Conservation (phyloP, 495 filamentous ascomycete genomes). For the Tetracladium marchalianum region DNA sequence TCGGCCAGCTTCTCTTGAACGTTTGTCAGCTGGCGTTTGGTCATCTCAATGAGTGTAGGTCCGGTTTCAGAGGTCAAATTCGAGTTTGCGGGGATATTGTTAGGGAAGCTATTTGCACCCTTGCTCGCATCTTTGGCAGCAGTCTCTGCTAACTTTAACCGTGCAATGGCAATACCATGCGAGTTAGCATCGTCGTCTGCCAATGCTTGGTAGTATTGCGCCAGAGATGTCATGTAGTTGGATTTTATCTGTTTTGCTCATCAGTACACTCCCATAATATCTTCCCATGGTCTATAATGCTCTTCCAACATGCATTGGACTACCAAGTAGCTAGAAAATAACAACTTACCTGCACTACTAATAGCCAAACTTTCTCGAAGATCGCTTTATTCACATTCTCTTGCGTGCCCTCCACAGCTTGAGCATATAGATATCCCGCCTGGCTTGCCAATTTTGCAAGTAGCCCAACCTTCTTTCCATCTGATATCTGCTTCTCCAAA, state of each 20-base stretch:
- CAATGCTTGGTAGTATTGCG: constrained; percentile 89
- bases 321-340: not conserved
- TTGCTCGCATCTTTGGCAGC: constrained; percentile 65
- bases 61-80: constrained; percentile 79
- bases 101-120: constrained; percentile 72
- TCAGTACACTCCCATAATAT: constrained; percentile 1
- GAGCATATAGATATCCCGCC: constrained; percentile 75
- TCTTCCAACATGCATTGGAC: not conserved
- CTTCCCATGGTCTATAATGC: constrained; percentile 22
- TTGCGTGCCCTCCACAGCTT: constrained; percentile 80
- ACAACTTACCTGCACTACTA: constrained; percentile 60
- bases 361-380: constrained; percentile 92
- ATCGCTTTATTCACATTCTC: constrained; percentile 86
- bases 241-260: constrained; percentile 49
- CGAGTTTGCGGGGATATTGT: constrained; percentile 64
- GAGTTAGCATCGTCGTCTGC: constrained; percentile 82
- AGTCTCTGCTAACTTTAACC: constrained; percentile 71
- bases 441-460: constrained; percentile 90
- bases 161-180: constrained; percentile 77
- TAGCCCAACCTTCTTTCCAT: constrained; percentile 86
- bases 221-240: constrained; percentile 72
- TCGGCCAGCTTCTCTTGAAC: constrained; percentile 72
- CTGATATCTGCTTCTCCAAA: constrained; percentile 87
- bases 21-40: constrained; percentile 68
- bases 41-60: constrained; percentile 59